A percentile compares a stretch with the other conserved stretches of the same genome.
Conservation (phyloP, 192 early-diverging fungal genomes). For the Oehlia diaphana region DNA sequence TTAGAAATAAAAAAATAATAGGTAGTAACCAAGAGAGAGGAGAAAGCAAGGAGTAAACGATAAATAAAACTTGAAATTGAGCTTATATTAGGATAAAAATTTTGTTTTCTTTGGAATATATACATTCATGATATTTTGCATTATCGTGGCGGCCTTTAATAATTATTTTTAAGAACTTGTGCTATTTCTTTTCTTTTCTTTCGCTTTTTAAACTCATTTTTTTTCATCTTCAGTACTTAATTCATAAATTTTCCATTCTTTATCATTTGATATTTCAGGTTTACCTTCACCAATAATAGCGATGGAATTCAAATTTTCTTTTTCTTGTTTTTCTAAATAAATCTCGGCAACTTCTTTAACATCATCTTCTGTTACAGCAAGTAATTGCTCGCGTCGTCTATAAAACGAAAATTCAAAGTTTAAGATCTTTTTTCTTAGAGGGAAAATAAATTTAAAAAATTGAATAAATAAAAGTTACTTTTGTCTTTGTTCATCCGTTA, state of each 20-base stretch:
- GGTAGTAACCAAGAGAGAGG: no score
- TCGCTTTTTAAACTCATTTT: not conserved
- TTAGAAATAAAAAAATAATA: no score
- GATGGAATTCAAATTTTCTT: constrained; percentile 34
- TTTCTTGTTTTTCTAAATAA: constrained; percentile 52
- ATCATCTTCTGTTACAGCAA: constrained; percentile 66
- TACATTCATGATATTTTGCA: no score
- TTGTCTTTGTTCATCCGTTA: constrained; percentile 87
- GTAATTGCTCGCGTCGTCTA: constrained; percentile 75
- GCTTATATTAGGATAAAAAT: no score
- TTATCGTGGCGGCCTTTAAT: no score
- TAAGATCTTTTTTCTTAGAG: not conserved
- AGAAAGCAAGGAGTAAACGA: no score
- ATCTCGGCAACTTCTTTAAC: constrained; percentile 69
- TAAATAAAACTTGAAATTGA: no score
- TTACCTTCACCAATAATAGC: constrained; percentile 38
- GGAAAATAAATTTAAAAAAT: not conserved
- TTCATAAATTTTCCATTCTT: constrained; percentile 11
- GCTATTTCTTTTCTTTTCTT: no score
- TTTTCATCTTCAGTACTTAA: not conserved
- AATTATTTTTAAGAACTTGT: no score
- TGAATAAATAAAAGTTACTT: constrained; percentile 42
- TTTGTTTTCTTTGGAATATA: no score
- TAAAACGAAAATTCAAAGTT: constrained; percentile 15
- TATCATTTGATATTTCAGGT: not conserved